Percentiles rank a stretch among this genome's conserved stretches.
Conservation (phyloP, 1,284 basidiomycete genomes). For the Farysia itapuensis region DNA sequence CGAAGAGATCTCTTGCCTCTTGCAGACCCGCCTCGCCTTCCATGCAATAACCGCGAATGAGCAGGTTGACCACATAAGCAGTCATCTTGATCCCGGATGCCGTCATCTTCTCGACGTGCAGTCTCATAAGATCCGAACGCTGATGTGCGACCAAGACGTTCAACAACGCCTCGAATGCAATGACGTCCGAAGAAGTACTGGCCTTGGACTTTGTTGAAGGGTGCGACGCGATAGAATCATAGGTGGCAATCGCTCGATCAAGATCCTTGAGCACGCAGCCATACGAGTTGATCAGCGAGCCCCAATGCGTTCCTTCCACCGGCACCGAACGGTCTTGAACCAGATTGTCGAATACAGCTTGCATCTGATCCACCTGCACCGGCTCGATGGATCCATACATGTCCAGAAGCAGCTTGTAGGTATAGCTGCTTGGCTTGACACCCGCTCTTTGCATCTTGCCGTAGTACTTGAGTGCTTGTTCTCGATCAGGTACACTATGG, state of each 20-base stretch:
- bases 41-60: slow-evolving; percentile 73
- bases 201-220: slow-evolving; percentile 58
- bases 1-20: slow-evolving; percentile 68
- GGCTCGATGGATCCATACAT: slow-evolving; percentile 79
- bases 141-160: slow-evolving; percentile 81
- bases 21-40: slow-evolving; percentile 70
- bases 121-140: slow-evolving; percentile 75
- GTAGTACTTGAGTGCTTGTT: slow-evolving; percentile 68
- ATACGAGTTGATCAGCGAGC: slow-evolving; percentile 84
- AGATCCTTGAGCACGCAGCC: slow-evolving; percentile 80
- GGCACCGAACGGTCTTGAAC: slow-evolving; percentile 64
- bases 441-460: slow-evolving; percentile 69
- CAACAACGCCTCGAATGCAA: slow-evolving; percentile 87
- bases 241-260: slow-evolving; percentile 74
- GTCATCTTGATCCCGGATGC: slow-evolving; percentile 77
- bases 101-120: slow-evolving; percentile 71
- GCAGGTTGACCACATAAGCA: slow-evolving; percentile 89
- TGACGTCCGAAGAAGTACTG: slow-evolving; percentile 67
- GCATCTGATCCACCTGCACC: slow-evolving; percentile 76
- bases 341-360: slow-evolving; percentile 71
- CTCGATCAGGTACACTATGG: slow-evolving; percentile 81
- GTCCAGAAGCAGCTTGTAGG: slow-evolving; percentile 75
- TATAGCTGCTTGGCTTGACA: slow-evolving; percentile 63
- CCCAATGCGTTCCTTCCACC: slow-evolving; percentile 85
- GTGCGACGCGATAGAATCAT: slow-evolving; percentile 71